These are phyloP conservation scores for Sporothrix brasiliensis DNA, from an alignment of 2,329 filamentous ascomycete species.

Conservation along the genomic window DNA sequence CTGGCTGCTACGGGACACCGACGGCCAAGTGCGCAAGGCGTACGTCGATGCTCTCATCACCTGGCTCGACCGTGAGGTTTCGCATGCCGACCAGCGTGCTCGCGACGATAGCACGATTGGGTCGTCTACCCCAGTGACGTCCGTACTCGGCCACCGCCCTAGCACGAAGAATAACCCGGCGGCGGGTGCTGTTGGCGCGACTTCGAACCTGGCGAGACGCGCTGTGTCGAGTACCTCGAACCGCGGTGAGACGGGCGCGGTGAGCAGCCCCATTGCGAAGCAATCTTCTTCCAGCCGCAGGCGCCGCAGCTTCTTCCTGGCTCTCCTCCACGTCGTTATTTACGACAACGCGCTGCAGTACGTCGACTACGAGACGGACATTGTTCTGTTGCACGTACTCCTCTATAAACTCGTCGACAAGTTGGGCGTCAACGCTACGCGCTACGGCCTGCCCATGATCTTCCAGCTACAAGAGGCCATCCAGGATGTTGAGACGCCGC, in stretches of 20 bases:
- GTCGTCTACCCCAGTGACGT: neutral
- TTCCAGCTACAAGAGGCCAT: conserved; percentile 86
- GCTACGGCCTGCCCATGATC: conserved; percentile 83
- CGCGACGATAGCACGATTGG: conserved; percentile 53
- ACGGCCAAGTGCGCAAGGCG: conserved; percentile 76
- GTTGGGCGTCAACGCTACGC: conserved; percentile 79
- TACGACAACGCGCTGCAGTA: conserved; percentile 83
- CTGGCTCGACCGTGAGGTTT: conserved; percentile 84
- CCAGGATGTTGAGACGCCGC: conserved; percentile 63
- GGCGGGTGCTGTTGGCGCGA: conserved; percentile 34
- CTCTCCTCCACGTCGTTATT: conserved; percentile 80
- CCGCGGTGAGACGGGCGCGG: conserved; percentile 53
- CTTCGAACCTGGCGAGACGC: conserved; percentile 54
- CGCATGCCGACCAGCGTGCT: conserved; percentile 64
- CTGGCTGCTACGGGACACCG: conserved; percentile 81
- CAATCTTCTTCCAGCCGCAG: conserved; percentile 43
- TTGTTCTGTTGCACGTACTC: conserved; percentile 75
- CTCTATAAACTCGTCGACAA: conserved; percentile 72
- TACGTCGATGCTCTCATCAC: conserved; percentile 82
- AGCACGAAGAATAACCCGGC: conserved; percentile 46
- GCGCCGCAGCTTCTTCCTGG: conserved; percentile 71
- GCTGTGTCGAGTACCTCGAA: conserved; percentile 69
- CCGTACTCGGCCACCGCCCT: conserved; percentile 50
- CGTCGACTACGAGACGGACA: conserved; percentile 71
- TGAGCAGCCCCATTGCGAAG: neutral